phyloP scores from a whole-genome alignment of 441 rosid genomes.

The Erodium texanum region DNA sequence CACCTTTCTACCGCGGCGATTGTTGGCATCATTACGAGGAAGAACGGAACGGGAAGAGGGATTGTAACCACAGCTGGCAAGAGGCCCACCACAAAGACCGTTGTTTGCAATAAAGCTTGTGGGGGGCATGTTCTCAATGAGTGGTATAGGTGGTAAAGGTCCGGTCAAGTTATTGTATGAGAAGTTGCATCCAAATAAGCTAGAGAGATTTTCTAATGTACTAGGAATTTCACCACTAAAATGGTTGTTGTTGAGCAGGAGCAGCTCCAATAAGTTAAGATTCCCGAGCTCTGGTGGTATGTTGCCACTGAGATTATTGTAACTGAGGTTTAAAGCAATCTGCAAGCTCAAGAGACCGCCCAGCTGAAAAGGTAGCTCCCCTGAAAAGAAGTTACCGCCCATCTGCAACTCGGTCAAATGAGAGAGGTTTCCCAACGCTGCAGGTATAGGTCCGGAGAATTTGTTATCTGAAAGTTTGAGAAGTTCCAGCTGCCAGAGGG shows the following conservation, averaged over 20 bases:
- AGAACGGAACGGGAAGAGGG: conserved; percentile 29
- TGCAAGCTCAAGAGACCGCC: conserved; percentile 85
- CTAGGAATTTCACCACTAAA: conserved; percentile 68
- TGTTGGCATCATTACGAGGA: conserved; percentile 24
- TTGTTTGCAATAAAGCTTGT: conserved; percentile 63
- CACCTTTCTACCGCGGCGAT: conserved; percentile 50
- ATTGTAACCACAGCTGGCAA: conserved; percentile 40
- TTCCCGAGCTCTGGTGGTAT: conserved; percentile 75
- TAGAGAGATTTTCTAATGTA: conserved; percentile 62
- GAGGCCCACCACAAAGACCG: conserved; percentile 82
- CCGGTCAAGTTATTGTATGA: conserved; percentile 81
- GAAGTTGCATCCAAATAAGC: conserved; percentile 85
- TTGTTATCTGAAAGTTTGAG: conserved; percentile 72
- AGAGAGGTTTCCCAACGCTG: conserved; percentile 64
- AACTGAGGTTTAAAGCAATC: conserved; percentile 87
- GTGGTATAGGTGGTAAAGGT: conserved; percentile 45
- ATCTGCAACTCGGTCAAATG: conserved; percentile 89
- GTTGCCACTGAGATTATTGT: conserved; percentile 52
- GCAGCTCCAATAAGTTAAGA: conserved; percentile 60
- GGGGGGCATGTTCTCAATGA: conserved; percentile 63
- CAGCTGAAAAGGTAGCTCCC: conserved; percentile 60
- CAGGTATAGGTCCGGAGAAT: conserved; percentile 67
- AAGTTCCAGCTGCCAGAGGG: conserved; percentile 70
- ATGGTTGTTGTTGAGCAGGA: conserved; percentile 69
- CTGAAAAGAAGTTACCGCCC: conserved; percentile 85